Evolutionary conservation across 2,329 filamentous ascomycete genomes (phyloP).

Genomic region (Phoma sp.): DNA sequence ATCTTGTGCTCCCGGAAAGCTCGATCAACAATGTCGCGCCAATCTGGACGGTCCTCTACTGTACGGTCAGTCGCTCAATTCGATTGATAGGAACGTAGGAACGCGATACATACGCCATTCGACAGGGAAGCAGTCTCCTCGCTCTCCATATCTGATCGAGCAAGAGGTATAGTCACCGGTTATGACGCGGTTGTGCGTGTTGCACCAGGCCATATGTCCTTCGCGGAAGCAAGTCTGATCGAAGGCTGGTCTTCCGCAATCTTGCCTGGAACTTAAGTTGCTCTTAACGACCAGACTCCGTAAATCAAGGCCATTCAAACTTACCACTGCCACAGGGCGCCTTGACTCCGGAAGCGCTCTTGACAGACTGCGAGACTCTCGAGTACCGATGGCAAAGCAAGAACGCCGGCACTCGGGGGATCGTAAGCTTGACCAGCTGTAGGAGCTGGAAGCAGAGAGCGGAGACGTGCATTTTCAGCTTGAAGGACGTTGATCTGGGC

Average conservation of each 20-base stretch:
- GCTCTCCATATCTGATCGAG: neutral
- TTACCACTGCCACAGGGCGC: conserved; percentile 3
- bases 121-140: neutral
- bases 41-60: neutral
- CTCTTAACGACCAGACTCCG: too few relatives aligned
- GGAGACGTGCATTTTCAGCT: neutral
- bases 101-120: conserved; percentile 1
- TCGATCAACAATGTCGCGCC: neutral
- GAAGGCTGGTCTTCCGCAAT: conserved; percentile 1
- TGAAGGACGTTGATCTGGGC: neutral
- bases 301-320: neutral
- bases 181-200: conserved; percentile 5
- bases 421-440: neutral
- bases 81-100: too few relatives aligned
- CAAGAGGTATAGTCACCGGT: neutral
- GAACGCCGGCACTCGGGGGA: neutral
- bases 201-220: conserved; percentile 6
- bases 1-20: neutral
- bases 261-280: neutral
- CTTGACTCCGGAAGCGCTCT: neutral
- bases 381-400: neutral
- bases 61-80: neutral
- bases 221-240: conserved; percentile 3
- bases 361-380: neutral
- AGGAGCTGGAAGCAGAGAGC: neutral